Evolutionary conservation across 2,329 filamentous ascomycete species (phyloP), one percentile per base, ranked within the genome.

Genomic region (Fusarium mundagurra): DNA sequence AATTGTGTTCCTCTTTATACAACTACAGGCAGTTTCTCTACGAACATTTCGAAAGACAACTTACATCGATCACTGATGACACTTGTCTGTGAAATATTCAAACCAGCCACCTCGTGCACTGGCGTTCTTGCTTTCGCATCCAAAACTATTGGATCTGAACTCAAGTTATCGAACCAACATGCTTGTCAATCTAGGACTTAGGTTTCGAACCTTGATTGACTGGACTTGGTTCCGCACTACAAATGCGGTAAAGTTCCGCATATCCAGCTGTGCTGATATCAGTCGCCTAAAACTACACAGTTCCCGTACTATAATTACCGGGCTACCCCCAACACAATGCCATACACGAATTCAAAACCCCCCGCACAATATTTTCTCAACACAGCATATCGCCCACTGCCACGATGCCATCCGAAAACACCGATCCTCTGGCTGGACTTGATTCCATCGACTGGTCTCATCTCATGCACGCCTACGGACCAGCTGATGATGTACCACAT

Each of bases 331-430:
- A 27, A 22, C 13, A 22, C 6, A 29, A 12, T 8, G 6, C 13
- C 7, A 17, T 3, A 5, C 10, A 5, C 5, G 9, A 33, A n/a
- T 14, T 10, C 2, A 5, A 24, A 7, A 22, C 11, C 20, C 29
- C 4, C 13, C 22, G 3, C 31, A 3, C 8, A 51, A 14, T 4
- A 3, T 20, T 11, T n/a, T 8, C 22, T 34, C 6, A 4, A 1
- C 17, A 14, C 31, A 14, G 12, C 31, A 34, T 3, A 50, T 4
- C 16, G 6, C 0, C 11, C 0, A 24, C 22, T 9, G 2, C 22
- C n/a, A 14, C n/a, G 14, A 51, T 51, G 34, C 3, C 34, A 3
- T 2, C 4, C 9, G 5, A 36, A 13, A 9, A 12, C 0, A 2
- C 11, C 1, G 39, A 44, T 8, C 31, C 41, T 22, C n/a, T 48